A percentile compares a stretch with the other conserved stretches of the same genome.
Conservation (phyloP, 495 filamentous ascomycete genomes). For the Neurospora sp. region DNA sequence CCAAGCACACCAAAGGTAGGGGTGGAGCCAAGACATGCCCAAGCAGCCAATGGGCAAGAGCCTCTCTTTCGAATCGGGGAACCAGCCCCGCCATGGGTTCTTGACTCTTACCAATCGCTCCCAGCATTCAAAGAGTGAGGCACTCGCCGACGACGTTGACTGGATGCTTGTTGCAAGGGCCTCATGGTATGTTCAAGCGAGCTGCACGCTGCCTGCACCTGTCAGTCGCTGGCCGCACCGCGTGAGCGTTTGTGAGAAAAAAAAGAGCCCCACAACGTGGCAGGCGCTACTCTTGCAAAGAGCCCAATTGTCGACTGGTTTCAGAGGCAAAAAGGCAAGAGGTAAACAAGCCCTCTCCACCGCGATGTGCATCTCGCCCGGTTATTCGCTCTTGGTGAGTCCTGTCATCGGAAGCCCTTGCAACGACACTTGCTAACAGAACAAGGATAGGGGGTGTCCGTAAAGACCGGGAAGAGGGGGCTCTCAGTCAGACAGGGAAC, state of each 20-base stretch:
- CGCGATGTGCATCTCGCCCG: not conserved
- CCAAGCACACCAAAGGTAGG: not conserved
- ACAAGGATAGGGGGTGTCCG: not conserved
- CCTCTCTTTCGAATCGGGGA: not conserved
- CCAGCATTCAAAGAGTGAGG: not conserved
- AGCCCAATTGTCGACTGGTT: not conserved
- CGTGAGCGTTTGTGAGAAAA: not conserved
- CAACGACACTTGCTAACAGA: not conserved
- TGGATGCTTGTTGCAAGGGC: not conserved
- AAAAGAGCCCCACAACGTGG: not conserved
- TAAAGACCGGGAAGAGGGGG: not conserved
- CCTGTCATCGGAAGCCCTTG: not conserved
- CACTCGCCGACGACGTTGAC: not conserved
- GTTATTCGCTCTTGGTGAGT: not conserved
- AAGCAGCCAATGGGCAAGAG: not conserved
- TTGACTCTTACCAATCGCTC: not conserved
- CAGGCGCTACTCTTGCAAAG: not conserved
- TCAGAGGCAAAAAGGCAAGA: not conserved
- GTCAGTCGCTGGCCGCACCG: not conserved
- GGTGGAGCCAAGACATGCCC: not conserved
- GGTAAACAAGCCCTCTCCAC: not conserved
- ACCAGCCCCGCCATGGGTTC: not conserved
- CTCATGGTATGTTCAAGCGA: not conserved
- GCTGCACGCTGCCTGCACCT: not conserved
- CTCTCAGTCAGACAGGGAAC: not conserved